These are phyloP conservation scores for Miamiensis avidus DNA, from an alignment of 169 alveolate species.

Conservation along the genomic window DNA sequence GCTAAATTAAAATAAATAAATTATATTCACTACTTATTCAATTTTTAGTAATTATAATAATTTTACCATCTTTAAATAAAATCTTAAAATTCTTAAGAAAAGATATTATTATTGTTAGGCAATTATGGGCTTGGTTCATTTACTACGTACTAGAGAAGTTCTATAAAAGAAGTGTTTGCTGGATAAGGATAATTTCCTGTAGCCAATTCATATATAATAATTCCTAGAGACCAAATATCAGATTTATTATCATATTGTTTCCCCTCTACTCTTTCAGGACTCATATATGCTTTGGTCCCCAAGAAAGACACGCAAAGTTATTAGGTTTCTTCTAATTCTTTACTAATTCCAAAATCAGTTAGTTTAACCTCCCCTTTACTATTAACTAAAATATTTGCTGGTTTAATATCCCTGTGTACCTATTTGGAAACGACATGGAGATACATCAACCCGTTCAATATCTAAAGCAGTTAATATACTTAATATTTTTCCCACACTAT, in stretches of 20 bases:
- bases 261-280: conserved; percentile 89
- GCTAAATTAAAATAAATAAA: neutral
- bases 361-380: conserved; percentile 79
- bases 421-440: conserved; percentile 76
- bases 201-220: conserved; percentile 81
- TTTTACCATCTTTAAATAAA: neutral
- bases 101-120: conserved; percentile 21
- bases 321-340: conserved; percentile 71
- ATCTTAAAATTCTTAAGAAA: neutral
- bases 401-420: conserved; percentile 91
- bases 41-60: too few relatives aligned
- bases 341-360: conserved; percentile 91
- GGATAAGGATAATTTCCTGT: conserved; percentile 83
- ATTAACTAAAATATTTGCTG: conserved; percentile 83
- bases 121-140: conserved; percentile 34
- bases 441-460: conserved; percentile 73
- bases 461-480: conserved; percentile 38
- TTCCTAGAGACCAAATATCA: conserved; percentile 89
- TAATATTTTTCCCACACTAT: neutral
- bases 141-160: conserved; percentile 38
- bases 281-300: conserved; percentile 83
- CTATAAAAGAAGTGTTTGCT: conserved; percentile 35
- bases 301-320: conserved; percentile 78
- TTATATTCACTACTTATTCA: too few relatives aligned
- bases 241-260: conserved; percentile 73